Base-by-base conservation (phyloP, 2,329 filamentous ascomycete species). In the Elsinoe ampelina region DNA sequence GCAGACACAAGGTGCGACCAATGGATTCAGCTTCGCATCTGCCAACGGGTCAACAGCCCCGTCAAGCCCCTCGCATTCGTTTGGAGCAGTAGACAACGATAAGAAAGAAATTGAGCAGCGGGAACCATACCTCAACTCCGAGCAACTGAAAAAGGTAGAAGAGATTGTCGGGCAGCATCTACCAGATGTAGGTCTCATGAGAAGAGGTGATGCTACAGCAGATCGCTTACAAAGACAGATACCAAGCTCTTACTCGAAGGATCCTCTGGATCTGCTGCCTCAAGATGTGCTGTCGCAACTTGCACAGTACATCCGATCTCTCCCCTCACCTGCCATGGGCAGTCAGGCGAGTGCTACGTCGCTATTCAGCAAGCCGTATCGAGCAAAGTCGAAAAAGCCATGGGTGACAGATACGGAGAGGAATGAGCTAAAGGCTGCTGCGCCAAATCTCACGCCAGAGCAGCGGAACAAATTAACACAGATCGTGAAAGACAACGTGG, bases 361-460 rank as follows among this genome's bases (percentile, higher is more conserved):
- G 3, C 19, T 56, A 10, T 48, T 56, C 34, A 39, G 43, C 17
- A 56, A 56, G 22, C 54, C 54, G 2, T 56, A 48, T 20, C 19
- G 54, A 15, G n/a, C 32, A n/a, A 56, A 56, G 26, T 47, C 54
- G 17, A 56, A 48, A 13, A 22, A 36, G 42, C 7, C 54, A 10
- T 56, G 54, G 54, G 54, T 58, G 20, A 57, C 54, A 22, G 59
- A 58, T 30, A 39, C 57, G n/a, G 59, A 60, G 43, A 57, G 58
- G n/a, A 20, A 41, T 2, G 59, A 60, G 34, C 52, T 60, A 5
- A 58, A 60, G 22, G 15, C 45, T 3, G 54, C 59, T 5, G 59
- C 57, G 5, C 57, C 57, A 4, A 38, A 42, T 26, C 38, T 60
- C 22, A 42, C 35, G 19, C 48, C 56, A 4, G 39, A 55, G 52